Evolutionary conservation across 202 grass and related monocot species (phyloP).

Genomic region (Schoenoplectus triqueter): DNA sequence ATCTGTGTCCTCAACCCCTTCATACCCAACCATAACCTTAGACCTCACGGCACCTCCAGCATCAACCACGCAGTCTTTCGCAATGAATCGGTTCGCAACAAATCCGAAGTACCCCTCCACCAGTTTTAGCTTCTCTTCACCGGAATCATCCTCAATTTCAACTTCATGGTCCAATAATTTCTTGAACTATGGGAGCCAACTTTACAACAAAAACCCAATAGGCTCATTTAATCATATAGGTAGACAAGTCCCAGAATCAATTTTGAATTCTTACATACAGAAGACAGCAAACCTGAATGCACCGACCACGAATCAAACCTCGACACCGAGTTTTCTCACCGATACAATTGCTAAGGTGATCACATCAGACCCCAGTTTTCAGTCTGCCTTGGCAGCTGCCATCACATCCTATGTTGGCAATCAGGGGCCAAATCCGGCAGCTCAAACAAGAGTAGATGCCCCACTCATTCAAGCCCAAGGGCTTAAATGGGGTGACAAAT

Average conservation of each 20-base stretch:
- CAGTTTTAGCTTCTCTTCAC: conserved; percentile 68
- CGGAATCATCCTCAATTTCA: conserved; percentile 44
- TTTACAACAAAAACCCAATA: conserved; percentile 54
- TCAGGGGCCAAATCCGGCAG: conserved; percentile 23
- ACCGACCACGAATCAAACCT: background rate
- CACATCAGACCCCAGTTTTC: conserved; percentile 77
- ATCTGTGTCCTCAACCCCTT: conserved; percentile 55
- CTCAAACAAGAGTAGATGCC: conserved; percentile 36
- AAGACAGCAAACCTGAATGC: conserved; percentile 27
- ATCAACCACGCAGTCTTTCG: conserved; percentile 62
- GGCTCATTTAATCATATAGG: conserved; percentile 36
- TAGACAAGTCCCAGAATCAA: conserved; percentile 34
- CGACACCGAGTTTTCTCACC: conserved; percentile 42
- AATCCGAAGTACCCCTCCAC: conserved; percentile 57
- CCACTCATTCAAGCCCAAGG: conserved; percentile 8
- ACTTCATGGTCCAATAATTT: conserved; percentile 57
- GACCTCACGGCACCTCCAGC: conserved; percentile 64
- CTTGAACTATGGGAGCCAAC: conserved; percentile 46
- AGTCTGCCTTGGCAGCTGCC: conserved; percentile 66
- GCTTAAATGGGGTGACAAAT: conserved; percentile 55
- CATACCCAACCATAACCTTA: conserved; percentile 86
- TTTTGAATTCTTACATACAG: conserved; percentile 49
- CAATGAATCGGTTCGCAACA: conserved; percentile 27
- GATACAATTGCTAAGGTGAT: conserved; percentile 90
- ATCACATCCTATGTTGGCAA: conserved; percentile 80